A percentile compares a stretch with the other conserved stretches of the same genome.
Conservation (phyloP, 2,329 filamentous ascomycete genomes). For the Curvularia sp. region DNA sequence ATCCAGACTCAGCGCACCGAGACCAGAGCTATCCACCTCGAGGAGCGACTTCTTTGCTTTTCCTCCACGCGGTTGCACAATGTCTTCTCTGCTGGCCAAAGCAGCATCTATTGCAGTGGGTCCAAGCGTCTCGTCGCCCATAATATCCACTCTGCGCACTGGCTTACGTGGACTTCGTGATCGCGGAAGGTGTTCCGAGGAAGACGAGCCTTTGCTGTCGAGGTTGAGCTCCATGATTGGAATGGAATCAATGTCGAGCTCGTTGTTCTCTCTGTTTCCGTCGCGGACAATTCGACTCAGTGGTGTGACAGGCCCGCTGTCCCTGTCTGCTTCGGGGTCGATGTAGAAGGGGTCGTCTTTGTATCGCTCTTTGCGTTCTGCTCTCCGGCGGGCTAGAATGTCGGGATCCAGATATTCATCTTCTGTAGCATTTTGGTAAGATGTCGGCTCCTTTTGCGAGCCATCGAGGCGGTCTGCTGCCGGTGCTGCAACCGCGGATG, state of each 20-base stretch:
- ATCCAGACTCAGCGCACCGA: conserved; percentile 74
- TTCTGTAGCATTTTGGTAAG: conserved; percentile 57
- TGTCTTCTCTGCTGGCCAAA: conserved; percentile 32
- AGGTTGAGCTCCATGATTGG: conserved; percentile 93
- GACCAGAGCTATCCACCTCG: conserved; percentile 84
- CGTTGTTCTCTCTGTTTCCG: conserved; percentile 72
- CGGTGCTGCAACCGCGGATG: conserved; percentile 34
- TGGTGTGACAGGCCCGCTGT: conserved; percentile 73
- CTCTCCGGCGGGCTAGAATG: conserved; percentile 74
- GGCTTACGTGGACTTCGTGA: conserved; percentile 43
- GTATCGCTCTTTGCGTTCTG: conserved; percentile 81
- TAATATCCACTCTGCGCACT: conserved; percentile 54
- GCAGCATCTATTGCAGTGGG: conserved; percentile 41
- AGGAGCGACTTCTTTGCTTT: conserved; percentile 71
- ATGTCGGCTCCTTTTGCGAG: conserved; percentile 46
- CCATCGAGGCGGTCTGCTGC: conserved; percentile 56
- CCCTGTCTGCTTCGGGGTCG: conserved; percentile 55
- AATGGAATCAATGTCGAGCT: conserved; percentile 91
- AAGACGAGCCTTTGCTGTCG: conserved; percentile 50
- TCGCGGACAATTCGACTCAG: conserved; percentile 74
- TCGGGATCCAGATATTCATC: conserved; percentile 71
- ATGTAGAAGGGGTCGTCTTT: conserved; percentile 98
- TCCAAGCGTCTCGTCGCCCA: conserved; percentile 58
- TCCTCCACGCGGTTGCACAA: conserved; percentile 34
- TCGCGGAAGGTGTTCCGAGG: conserved; percentile 29